These are phyloP conservation scores for Aspergillus tamarii DNA, from an alignment of 2,329 filamentous ascomycete species.

Conservation along the genomic window DNA sequence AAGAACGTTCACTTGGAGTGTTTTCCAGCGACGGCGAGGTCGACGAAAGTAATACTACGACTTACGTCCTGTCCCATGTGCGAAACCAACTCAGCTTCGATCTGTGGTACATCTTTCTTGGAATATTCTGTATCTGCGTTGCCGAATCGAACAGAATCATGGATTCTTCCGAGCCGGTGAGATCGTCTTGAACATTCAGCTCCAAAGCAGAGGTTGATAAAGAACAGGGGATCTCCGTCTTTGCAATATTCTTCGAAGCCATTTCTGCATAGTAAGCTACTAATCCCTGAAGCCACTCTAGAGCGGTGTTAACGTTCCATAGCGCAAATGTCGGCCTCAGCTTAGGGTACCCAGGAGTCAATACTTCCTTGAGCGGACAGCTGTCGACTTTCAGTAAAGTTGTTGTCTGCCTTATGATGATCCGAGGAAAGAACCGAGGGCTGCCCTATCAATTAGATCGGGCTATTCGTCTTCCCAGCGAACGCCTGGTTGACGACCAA, in stretches of 20 bases:
- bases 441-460: slow-evolving; percentile 59
- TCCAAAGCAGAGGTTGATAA: not conserved
- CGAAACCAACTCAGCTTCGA: slow-evolving; percentile 68
- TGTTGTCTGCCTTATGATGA: slow-evolving; percentile 59
- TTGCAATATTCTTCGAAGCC: slow-evolving; percentile 55
- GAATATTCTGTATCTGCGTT: slow-evolving; percentile 60
- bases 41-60: slow-evolving; percentile 31
- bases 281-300: not conserved
- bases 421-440: slow-evolving; percentile 58
- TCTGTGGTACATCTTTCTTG: slow-evolving; percentile 65
- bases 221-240: slow-evolving; percentile 52
- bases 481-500: slow-evolving; percentile 24
- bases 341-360: slow-evolving; percentile 34
- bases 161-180: slow-evolving; percentile 30
- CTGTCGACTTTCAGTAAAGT: slow-evolving; percentile 57
- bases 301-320: slow-evolving; percentile 9
- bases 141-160: slow-evolving; percentile 52
- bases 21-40: slow-evolving; percentile 45
- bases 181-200: not conserved
- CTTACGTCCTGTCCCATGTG: slow-evolving; percentile 59
- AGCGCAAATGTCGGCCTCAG: slow-evolving; percentile 41
- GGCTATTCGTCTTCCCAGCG: slow-evolving; percentile 38
- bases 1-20: slow-evolving; percentile 65
- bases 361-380: slow-evolving; percentile 43
- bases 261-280: slow-evolving; percentile 44